Base-by-base conservation (phyloP, 495 filamentous ascomycete species). In the Aspergillus funiculosus region DNA sequence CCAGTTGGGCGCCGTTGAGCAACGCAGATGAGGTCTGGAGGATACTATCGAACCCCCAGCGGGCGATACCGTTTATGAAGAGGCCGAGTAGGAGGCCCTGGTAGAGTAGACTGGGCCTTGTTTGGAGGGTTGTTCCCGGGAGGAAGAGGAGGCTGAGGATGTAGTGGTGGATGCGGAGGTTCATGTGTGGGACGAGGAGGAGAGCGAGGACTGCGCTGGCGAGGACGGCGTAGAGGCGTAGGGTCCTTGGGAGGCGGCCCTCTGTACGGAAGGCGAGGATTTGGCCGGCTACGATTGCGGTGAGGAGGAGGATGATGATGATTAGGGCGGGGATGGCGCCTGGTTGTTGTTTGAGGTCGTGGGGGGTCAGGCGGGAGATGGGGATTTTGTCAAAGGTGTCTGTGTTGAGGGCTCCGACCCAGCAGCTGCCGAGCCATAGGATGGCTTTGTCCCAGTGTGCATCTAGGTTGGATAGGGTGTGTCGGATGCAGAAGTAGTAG, bases 351-450 rank as follows among this genome's bases (percentile, higher is more conserved):
- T 77, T 53, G 25, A 92, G 69, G 50, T 91, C 87, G 49, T 84
- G 80, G 0, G 75, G 71, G 1, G 83, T 90, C 10, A 92, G 70
- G 14, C 87, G 77, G 30, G 80, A 76, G 54, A 92, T 83, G 3
- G 87, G 87, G 55, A 92, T 85, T 6, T 63, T 64, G 52, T 87
- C 83, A 52, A 92, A 79, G 5, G 87, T 89, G 52, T 86, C 78
- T 45, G 86, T 89, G 28, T 78, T 81, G 24, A 91, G 64, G 6
- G 85, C 82, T 20, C 84, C 86, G 42, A 90, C 71, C 87, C 87
- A 91, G 63, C 79, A 82, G 14, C 72, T 75, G 0, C 82, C 81
- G 5, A 90, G 70, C 85, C 85, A 89, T 19, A 89, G 65, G 18
- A 89, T 51, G 0, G 86, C 83, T 60, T 85, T 87, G 51, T 89